phyloP scores from a whole-genome alignment of 495 filamentous ascomycete genomes.

The Xylaria acuta region DNA sequence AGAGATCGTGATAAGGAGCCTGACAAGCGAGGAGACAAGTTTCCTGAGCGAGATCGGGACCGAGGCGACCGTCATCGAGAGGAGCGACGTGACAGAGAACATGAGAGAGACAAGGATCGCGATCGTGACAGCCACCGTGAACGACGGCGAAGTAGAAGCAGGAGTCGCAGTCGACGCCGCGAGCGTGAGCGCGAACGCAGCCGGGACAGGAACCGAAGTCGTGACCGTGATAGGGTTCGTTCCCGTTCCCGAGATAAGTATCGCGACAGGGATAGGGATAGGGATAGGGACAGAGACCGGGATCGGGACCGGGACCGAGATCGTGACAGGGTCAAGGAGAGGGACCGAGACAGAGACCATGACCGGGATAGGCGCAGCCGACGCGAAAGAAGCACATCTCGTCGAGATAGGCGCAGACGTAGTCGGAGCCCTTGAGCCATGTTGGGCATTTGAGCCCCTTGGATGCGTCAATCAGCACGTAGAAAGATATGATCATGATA shows the following conservation, averaged over 20 bases:
- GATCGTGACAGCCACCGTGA: constrained; percentile 27
- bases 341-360: constrained; percentile 35
- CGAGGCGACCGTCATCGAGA: constrained; percentile 49
- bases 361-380: constrained; percentile 36
- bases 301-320: constrained; percentile 24
- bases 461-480: neutral
- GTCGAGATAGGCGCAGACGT: constrained; percentile 38
- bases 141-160: constrained; percentile 17
- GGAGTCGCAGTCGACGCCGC: constrained; percentile 30
- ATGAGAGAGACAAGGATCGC: constrained; percentile 33
- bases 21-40: constrained; percentile 27
- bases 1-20: constrained; percentile 41
- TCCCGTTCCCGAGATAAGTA: constrained; percentile 45
- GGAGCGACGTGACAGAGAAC: constrained; percentile 39
- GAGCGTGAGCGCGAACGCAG: constrained; percentile 18
- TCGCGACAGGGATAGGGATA: constrained; percentile 39
- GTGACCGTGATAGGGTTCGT: constrained; percentile 34
- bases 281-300: constrained; percentile 40
- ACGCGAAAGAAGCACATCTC: constrained; percentile 37
- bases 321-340: constrained; percentile 21
- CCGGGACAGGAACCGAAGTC: constrained; percentile 24
- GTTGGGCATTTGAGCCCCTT: neutral
- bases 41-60: constrained; percentile 46
- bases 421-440: constrained; percentile 32
- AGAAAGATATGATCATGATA: constrained; percentile 1